Evolutionary conservation across 495 filamentous ascomycete species (phyloP), one percentile per base, ranked within the genome.

Genomic region (Cercophora samala): DNA sequence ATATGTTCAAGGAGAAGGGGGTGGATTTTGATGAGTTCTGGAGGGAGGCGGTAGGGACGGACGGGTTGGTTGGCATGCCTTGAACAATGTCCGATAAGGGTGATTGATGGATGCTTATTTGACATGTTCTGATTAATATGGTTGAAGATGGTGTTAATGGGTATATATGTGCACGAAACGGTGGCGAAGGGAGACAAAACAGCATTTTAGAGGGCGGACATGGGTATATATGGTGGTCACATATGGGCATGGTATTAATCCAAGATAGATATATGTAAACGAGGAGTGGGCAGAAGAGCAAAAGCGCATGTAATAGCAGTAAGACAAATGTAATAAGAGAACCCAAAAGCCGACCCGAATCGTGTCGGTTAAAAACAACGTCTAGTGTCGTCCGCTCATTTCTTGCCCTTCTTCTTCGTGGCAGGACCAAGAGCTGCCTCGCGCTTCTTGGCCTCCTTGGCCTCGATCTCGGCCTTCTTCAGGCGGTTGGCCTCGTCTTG

Each of bases 1-100:
- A 79, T 15, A 75, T 93, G 76, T 95, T 96, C 73, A 82, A 85
- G 58, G 80, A 84, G 32, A 83, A 89, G 24, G 87, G 85, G 0
- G 83, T 96, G 4, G 86, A 94, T 69, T 94, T 94, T 76, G 88
- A 91, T 59, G 78, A 80, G n/a, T 88, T 95, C 67, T 89, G 90
- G 87, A 81, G 83, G 60, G 85, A 88, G 46, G 81, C 90, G 29
- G 91, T 90, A 3, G 91, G 90, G 0, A 79, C 90, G 67, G 85
- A 89, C 53, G 83, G 66, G 5, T 29, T 73, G 23, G 69, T 54
- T 21, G 73, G 70, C 6, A 68, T 74, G 69, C 62, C 26, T 37
- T 73, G 37, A 62, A 29, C 5, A 3, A 17, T 46, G 37, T 46
- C 2, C 11, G 37, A 46, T 3, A 46, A 13, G 37, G 37, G 6